Evolutionary conservation across 441 rosid genomes (phyloP).

Genomic region (Jatropha multifida): DNA sequence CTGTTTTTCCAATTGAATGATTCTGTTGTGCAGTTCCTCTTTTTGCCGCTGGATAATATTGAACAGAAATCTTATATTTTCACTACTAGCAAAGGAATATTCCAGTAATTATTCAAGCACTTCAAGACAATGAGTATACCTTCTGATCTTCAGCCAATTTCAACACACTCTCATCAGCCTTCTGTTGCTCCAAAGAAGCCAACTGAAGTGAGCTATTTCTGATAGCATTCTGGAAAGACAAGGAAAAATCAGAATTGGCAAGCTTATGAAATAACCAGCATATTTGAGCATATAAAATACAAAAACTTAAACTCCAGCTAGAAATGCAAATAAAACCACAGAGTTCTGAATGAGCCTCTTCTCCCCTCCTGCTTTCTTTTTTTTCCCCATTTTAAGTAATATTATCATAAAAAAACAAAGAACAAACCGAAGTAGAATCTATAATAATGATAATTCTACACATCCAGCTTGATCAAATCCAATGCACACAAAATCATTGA

Average conservation of each 20-base stretch:
- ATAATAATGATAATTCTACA: not conserved
- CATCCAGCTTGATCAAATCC: not conserved
- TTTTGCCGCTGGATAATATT: conserved; percentile 60
- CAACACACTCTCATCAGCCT: conserved; percentile 65
- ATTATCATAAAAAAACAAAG: not conserved
- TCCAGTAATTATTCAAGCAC: conserved; percentile 24
- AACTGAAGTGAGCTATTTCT: conserved; percentile 55
- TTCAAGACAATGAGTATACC: conserved; percentile 42
- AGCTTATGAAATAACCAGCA: not conserved
- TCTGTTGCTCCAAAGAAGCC: conserved; percentile 79
- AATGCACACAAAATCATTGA: conserved; percentile 2
- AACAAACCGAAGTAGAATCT: not conserved
- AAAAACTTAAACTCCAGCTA: conserved; percentile 10
- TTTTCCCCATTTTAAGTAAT: not conserved
- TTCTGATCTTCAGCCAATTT: conserved; percentile 90
- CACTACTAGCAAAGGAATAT: conserved; percentile 19
- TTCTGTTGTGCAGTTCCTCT: conserved; percentile 66
- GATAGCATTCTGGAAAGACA: conserved; percentile 48
- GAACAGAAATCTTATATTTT: conserved; percentile 18
- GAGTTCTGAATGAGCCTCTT: not conserved
- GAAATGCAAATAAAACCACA: conserved; percentile 1
- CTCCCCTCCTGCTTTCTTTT: not conserved
- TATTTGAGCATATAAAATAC: conserved; percentile 1
- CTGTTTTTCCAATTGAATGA: conserved; percentile 62
- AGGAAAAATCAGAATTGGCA: conserved; percentile 13